phyloP scores from a whole-genome alignment of 768 basidiomycete genomes.

The Boletus sp. region DNA sequence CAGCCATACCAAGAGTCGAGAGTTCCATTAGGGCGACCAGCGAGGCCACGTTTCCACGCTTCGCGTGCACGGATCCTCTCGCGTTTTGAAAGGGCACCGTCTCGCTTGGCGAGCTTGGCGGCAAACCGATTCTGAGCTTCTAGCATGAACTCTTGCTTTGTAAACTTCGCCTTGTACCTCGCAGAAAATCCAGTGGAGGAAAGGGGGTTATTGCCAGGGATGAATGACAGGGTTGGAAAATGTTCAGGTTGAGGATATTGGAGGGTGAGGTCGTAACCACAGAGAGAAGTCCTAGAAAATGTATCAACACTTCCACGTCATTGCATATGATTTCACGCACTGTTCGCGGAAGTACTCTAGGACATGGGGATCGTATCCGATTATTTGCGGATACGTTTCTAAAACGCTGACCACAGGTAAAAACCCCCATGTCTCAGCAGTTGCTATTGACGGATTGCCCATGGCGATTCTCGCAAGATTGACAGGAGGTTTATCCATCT shows the following conservation, averaged over 20 bases:
- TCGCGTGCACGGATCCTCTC: slow-evolving; percentile 25
- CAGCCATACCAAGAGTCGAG: slow-evolving; percentile 69
- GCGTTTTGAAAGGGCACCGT: slow-evolving; percentile 21
- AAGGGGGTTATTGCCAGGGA: slow-evolving; percentile 13
- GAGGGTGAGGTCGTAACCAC: slow-evolving; percentile 64
- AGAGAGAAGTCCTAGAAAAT: slow-evolving; percentile 52
- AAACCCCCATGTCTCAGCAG: slow-evolving; percentile 49
- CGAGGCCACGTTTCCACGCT: slow-evolving; percentile 47
- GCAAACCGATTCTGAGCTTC: slow-evolving; percentile 25
- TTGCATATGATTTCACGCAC: slow-evolving; percentile 38
- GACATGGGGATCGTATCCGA: slow-evolving; percentile 66
- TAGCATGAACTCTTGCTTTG: slow-evolving; percentile 20
- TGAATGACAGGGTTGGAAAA: slow-evolving; percentile 39
- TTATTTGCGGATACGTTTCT: slow-evolving; percentile 74
- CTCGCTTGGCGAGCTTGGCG: slow-evolving; percentile 21
- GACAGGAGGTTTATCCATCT: slow-evolving; percentile 61
- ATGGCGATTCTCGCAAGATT: slow-evolving; percentile 67
- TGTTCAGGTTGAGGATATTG: slow-evolving; percentile 62
- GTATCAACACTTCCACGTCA: not conserved
- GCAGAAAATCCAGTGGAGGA: not conserved
- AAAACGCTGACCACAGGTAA: slow-evolving; percentile 59
- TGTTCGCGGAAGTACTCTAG: slow-evolving; percentile 68
- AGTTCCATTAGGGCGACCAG: slow-evolving; percentile 49
- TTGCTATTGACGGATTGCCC: slow-evolving; percentile 62
- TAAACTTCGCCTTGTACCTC: slow-evolving; percentile 17